Percentiles rank a stretch among this genome's conserved stretches.
Evolutionary conservation across 768 basidiomycete species (phyloP).

Genomic region (Boletales sp.): DNA sequence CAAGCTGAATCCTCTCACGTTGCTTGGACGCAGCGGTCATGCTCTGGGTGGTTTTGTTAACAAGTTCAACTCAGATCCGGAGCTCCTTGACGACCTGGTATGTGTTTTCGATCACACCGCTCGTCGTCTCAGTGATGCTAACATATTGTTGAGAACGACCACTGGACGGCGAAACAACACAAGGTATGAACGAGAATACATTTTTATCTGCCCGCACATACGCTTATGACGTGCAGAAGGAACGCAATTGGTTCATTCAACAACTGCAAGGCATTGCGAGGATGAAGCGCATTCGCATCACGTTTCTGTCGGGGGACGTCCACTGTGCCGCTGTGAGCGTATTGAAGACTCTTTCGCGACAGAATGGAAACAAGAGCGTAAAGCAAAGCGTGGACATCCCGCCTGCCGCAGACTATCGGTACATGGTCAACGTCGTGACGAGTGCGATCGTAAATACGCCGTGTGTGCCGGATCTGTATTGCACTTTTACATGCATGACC

Average conservation of each 20-base stretch:
- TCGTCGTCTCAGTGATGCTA: slow-evolving; percentile 32
- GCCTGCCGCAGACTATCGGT: slow-evolving; percentile 67
- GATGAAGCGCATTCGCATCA: slow-evolving; percentile 63
- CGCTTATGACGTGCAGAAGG: slow-evolving; percentile 47
- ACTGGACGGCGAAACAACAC: slow-evolving; percentile 83
- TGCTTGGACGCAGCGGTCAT: slow-evolving; percentile 64
- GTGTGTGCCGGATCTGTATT: slow-evolving; percentile 38
- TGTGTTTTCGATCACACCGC: slow-evolving; percentile 14
- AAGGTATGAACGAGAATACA: slow-evolving; percentile 45
- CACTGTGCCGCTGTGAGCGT: slow-evolving; percentile 85
- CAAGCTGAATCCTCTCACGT: slow-evolving; percentile 81
- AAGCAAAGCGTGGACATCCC: slow-evolving; percentile 27
- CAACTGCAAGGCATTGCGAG: slow-evolving; percentile 72
- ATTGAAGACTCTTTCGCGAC: slow-evolving; percentile 58
- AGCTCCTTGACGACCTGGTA: slow-evolving; percentile 90
- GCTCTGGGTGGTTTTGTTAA: slow-evolving; percentile 81
- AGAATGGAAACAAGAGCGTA: slow-evolving; percentile 41
- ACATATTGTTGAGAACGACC: slow-evolving; percentile 77
- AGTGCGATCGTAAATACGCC: slow-evolving; percentile 98
- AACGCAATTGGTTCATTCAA: slow-evolving; percentile 86
- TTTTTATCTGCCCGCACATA: not conserved
- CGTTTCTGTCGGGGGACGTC: slow-evolving; percentile 90
- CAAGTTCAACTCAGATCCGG: slow-evolving; percentile 89
- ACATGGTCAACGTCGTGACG: slow-evolving; percentile 87
- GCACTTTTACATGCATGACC: not conserved